Conservation (phyloP, 768 basidiomycete species). For the Amanita pseudoporphyria region DNA sequence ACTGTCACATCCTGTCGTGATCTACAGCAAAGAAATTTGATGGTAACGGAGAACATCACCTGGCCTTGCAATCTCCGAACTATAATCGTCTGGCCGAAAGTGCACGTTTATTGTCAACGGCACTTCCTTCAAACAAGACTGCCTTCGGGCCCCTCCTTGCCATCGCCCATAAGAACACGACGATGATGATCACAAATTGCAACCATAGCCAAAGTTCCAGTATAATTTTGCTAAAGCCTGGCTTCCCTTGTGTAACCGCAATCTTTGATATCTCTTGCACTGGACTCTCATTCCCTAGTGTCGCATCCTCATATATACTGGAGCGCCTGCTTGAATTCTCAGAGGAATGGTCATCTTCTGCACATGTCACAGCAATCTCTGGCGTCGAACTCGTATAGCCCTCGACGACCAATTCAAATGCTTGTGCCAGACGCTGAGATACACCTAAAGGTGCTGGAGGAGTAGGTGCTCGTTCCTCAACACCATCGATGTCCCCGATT, state of each 20-base stretch:
- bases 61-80: neutral
- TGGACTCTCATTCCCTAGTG: neutral
- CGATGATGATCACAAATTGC: slow-evolving; percentile 65
- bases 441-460: slow-evolving; percentile 19
- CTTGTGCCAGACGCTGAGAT: slow-evolving; percentile 30
- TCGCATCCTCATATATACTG: slow-evolving; percentile 5
- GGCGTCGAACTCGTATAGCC: slow-evolving; percentile 16
- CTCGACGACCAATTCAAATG: slow-evolving; percentile 37
- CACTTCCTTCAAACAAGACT: slow-evolving; percentile 28
- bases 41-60: neutral
- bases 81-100: neutral
- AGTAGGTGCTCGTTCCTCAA: slow-evolving; percentile 10
- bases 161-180: slow-evolving; percentile 77
- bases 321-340: neutral
- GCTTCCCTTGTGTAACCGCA: slow-evolving; percentile 11
- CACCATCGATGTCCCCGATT: slow-evolving; percentile 1
- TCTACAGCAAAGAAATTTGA: no score
- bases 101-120: neutral
- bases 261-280: neutral
- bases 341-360: neutral
- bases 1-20: neutral
- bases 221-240: slow-evolving; percentile 32
- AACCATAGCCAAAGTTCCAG: slow-evolving; percentile 80
- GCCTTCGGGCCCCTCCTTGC: slow-evolving; percentile 67
- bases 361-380: neutral